Evolutionary conservation across 306 rosid species (phyloP), one percentile per base, ranked within the genome.

Genomic region (Pueraria montana): DNA sequence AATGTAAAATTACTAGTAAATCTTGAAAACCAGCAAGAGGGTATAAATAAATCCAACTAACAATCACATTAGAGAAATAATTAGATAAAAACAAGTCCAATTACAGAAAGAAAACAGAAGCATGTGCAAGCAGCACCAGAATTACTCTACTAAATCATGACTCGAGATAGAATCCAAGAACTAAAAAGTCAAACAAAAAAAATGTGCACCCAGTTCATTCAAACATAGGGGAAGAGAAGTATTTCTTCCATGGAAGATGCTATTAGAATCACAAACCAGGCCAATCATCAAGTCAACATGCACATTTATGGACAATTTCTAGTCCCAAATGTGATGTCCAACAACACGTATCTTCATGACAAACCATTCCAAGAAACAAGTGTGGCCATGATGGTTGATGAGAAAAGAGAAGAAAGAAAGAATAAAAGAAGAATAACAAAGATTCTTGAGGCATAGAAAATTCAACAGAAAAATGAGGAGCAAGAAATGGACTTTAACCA

Each of bases 1-100:
- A 43, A 55, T 14, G 36, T 42, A 53, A 72, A 58, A 23, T 76
- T 38, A 82, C 64, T 62, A 17, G 42, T 34, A 46, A 43, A 68
- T 66, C 63, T 81, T 80, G 64, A 70, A 53, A 63, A 62, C 34
- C 52, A 82, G 20, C 61, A 74, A 74, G 81, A 63, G 38, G 24
- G 18, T 34, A 74, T 11, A 59, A 48, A 58, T 59, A 30, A 48
- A 20, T 34, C 71, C 20, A 30, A 27, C 42, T 27, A 14, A 30
- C 69, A 62, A 62, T 59, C 6, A 64, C 24, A 64, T 2, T 1
- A 63, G 0, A 63, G 42, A 32, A 63, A 63, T 6, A 30, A 30
- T 66, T 53, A 21, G 18, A 66, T 66, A 48, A 79, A 64, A 70
- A 52, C n/a, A 55, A 43, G 52, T 71, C 26, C 30, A 42, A 71